Evolutionary conservation across 148 eudicot genomes (phyloP).

Genomic region (Camellia lanceoleosa): DNA sequence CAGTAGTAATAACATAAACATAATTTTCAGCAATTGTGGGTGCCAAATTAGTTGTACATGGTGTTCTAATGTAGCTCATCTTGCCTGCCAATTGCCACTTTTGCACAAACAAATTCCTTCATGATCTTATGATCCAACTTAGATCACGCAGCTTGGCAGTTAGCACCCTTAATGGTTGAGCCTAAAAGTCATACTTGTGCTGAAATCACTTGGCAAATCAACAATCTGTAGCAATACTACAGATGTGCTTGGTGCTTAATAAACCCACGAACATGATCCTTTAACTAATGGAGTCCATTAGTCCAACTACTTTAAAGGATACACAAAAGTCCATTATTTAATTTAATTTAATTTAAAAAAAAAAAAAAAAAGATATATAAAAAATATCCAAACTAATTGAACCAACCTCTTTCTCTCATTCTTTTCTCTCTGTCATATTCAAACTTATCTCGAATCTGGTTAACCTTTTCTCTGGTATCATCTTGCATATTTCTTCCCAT

Average conservation of each 20-base stretch:
- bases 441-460: conserved; percentile 83
- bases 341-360: neutral
- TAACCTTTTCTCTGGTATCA: conserved; percentile 65
- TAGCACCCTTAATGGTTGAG: neutral
- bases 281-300: neutral
- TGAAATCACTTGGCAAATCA: neutral
- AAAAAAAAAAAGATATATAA: neutral
- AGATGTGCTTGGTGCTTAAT: neutral
- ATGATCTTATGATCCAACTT: neutral
- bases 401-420: conserved; percentile 91
- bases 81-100: neutral
- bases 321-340: neutral
- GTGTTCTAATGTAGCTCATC: neutral
- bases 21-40: no score
- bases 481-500: conserved; percentile 47
- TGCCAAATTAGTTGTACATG: no score
- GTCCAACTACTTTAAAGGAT: neutral
- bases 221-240: neutral
- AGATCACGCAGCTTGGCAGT: no score
- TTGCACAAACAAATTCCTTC: conserved; percentile 2
- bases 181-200: neutral
- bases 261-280: neutral
- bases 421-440: conserved; percentile 93
- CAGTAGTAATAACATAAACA: no score
- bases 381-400: neutral